Evolutionary conservation across 1,284 basidiomycete genomes (phyloP).

Genomic region (Microbotryum silenes-acaulis): DNA sequence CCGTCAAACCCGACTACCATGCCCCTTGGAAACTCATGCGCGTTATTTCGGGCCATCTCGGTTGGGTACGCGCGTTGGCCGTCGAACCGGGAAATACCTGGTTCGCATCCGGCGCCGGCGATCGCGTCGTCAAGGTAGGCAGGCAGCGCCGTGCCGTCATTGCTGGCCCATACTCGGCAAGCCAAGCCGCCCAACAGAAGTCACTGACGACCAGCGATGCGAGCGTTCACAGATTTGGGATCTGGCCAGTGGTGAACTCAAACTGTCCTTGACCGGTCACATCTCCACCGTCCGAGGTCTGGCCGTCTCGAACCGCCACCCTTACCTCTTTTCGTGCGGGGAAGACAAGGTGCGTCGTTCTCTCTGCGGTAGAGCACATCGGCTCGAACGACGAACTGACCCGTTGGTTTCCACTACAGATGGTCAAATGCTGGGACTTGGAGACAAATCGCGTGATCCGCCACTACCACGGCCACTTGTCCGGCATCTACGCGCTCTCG

Average conservation of each 20-base stretch:
- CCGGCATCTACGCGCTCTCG: slow-evolving; percentile 82
- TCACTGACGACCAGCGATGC: too few relatives aligned
- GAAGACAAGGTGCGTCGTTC: slow-evolving; percentile 73
- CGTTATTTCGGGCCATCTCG: slow-evolving; percentile 94
- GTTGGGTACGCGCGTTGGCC: slow-evolving; percentile 94
- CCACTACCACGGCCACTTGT: slow-evolving; percentile 95
- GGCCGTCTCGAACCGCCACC: slow-evolving; percentile 84
- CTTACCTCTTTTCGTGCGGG: slow-evolving; percentile 93
- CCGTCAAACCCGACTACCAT: slow-evolving; percentile 89
- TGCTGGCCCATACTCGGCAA: too few relatives aligned
- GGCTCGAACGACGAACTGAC: too few relatives aligned
- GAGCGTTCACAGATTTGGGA: slow-evolving; percentile 69
- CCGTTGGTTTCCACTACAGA: slow-evolving; percentile 42
- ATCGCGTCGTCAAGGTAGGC: slow-evolving; percentile 87
- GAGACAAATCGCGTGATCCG: slow-evolving; percentile 98
- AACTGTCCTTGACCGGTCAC: slow-evolving; percentile 90
- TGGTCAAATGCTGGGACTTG: slow-evolving; percentile 99
- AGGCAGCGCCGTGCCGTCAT: too few relatives aligned
- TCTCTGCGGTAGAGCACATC: too few relatives aligned
- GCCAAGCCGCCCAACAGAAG: too few relatives aligned
- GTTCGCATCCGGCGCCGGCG: slow-evolving; percentile 97
- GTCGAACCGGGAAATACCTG: slow-evolving; percentile 97
- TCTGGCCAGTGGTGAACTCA: slow-evolving; percentile 87
- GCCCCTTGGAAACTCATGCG: slow-evolving; percentile 92
- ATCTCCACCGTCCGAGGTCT: slow-evolving; percentile 93